phyloP scores from a whole-genome alignment of 2,329 filamentous ascomycete genomes.

The Colletotrichum sansevieriae region DNA sequence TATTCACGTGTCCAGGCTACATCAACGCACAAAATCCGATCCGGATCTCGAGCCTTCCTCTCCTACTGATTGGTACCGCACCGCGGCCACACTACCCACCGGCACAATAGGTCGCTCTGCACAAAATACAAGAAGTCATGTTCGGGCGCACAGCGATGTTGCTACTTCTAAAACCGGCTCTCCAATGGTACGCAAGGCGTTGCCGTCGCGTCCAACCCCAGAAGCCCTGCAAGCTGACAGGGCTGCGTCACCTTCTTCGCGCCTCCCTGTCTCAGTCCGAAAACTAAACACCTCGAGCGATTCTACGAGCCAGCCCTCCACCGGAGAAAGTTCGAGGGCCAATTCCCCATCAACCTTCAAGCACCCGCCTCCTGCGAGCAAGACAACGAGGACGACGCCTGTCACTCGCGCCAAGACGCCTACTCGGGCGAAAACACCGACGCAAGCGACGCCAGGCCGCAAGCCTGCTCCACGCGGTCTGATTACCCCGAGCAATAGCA shows the following conservation, averaged over 20 bases:
- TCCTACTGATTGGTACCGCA: constrained; percentile 75
- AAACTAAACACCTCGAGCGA: constrained; percentile 49
- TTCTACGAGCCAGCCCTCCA: constrained; percentile 53
- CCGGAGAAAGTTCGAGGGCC: constrained; percentile 59
- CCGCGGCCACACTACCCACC: constrained; percentile 47
- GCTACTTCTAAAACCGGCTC: constrained; percentile 53
- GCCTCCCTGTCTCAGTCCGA: constrained; percentile 60
- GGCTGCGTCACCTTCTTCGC: constrained; percentile 53
- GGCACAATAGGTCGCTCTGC: constrained; percentile 31
- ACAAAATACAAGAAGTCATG: constrained; percentile 51
- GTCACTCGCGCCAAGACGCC: constrained; percentile 60
- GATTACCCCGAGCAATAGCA: constrained; percentile 64
- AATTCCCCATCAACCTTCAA: constrained; percentile 66
- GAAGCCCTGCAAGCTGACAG: constrained; percentile 44
- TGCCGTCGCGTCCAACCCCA: constrained; percentile 45
- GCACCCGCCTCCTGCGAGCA: constrained; percentile 57
- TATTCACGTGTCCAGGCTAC: constrained; percentile 64
- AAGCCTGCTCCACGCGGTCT: constrained; percentile 57
- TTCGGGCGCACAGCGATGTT: constrained; percentile 73
- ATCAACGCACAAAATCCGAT: constrained; percentile 69
- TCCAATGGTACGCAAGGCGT: constrained; percentile 51
- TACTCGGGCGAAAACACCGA: constrained; percentile 60
- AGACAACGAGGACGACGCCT: constrained; percentile 55
- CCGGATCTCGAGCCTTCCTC: constrained; percentile 71
- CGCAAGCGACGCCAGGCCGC: constrained; percentile 50